phyloP scores from a whole-genome alignment of 129 eudicot genomes.

The Flaveria brownii region DNA sequence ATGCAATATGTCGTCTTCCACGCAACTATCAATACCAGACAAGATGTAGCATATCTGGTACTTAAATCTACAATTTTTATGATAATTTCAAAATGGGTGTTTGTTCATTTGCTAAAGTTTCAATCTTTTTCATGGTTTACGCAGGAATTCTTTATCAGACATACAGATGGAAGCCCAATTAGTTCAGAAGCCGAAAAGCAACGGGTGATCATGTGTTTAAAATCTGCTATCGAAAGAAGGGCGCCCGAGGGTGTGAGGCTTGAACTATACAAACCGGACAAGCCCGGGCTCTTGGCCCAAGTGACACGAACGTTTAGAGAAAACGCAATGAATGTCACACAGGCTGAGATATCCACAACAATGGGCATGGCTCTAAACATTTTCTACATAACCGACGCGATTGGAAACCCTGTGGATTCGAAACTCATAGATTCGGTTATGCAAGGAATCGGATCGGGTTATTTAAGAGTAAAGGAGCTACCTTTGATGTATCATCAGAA shows the following conservation, averaged over 20 bases:
- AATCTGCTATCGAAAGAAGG: slow-evolving; percentile 79
- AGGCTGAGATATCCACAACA: slow-evolving; percentile 80
- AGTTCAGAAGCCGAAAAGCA: slow-evolving; percentile 88
- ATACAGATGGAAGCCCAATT: slow-evolving; percentile 78
- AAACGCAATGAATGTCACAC: slow-evolving; percentile 80
- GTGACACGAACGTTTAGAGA: slow-evolving; percentile 94
- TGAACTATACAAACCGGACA: slow-evolving; percentile 59
- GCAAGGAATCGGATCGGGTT: slow-evolving; percentile 54
- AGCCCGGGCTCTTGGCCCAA: slow-evolving; percentile 64
- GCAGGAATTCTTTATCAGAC: slow-evolving; percentile 84
- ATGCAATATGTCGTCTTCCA: slow-evolving; percentile 89
- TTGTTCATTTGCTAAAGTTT: slow-evolving; percentile 14
- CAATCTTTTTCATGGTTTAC: slow-evolving; percentile 4
- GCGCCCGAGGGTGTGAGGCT: slow-evolving; percentile 85
- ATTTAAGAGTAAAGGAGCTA: slow-evolving; percentile 72
- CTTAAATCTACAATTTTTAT: neutral
- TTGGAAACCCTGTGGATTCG: slow-evolving; percentile 55
- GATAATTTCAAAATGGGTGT: slow-evolving; percentile 2
- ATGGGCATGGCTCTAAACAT: slow-evolving; percentile 55
- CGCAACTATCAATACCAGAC: slow-evolving; percentile 67
- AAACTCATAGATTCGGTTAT: slow-evolving; percentile 61
- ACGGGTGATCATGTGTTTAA: slow-evolving; percentile 71
- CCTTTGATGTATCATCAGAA: slow-evolving; percentile 52
- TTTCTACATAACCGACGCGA: slow-evolving; percentile 71
- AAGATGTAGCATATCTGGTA: slow-evolving; percentile 71